These are phyloP conservation scores for Dryadomyces quercus-mongolicae DNA, from an alignment of 2,329 filamentous ascomycete genomes.

Conservation along the genomic window DNA sequence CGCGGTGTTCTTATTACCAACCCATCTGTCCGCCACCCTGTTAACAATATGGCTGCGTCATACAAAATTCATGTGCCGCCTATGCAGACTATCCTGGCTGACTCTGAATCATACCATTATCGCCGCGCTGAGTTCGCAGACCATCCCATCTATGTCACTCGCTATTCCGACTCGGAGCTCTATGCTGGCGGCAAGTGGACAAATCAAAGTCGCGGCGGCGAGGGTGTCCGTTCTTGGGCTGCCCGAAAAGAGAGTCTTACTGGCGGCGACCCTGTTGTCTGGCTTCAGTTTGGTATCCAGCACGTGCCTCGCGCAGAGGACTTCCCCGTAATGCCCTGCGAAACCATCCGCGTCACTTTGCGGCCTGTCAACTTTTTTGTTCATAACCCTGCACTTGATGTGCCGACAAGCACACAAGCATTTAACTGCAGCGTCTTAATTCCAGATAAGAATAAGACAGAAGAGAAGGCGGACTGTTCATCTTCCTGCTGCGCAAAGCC, in stretches of 20 bases:
- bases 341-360: slow-evolving; percentile 37
- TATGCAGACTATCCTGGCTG: slow-evolving; percentile 33
- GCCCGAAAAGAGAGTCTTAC: slow-evolving; percentile 25
- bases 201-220: slow-evolving; percentile 31
- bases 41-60: slow-evolving; percentile 29
- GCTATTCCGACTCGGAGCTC: slow-evolving; percentile 28
- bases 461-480: background rate
- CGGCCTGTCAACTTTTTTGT: slow-evolving; percentile 43
- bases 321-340: slow-evolving; percentile 57
- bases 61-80: slow-evolving; percentile 32
- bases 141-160: slow-evolving; percentile 33
- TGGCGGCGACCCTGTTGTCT: slow-evolving; percentile 33
- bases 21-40: slow-evolving; percentile 26
- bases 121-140: slow-evolving; percentile 28
- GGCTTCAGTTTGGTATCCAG: slow-evolving; percentile 48
- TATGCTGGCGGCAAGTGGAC: slow-evolving; percentile 30
- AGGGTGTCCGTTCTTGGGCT: slow-evolving; percentile 24
- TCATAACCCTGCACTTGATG: slow-evolving; percentile 37
- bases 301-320: slow-evolving; percentile 55
- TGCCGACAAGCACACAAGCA: slow-evolving; percentile 31
- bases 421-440: slow-evolving; percentile 25
- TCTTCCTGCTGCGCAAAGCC: background rate
- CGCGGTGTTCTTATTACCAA: slow-evolving; percentile 37
- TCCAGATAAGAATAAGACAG: background rate
- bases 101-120: slow-evolving; percentile 25